phyloP scores from a whole-genome alignment of 2,329 filamentous ascomycete species.

The Fusarium longipes region DNA sequence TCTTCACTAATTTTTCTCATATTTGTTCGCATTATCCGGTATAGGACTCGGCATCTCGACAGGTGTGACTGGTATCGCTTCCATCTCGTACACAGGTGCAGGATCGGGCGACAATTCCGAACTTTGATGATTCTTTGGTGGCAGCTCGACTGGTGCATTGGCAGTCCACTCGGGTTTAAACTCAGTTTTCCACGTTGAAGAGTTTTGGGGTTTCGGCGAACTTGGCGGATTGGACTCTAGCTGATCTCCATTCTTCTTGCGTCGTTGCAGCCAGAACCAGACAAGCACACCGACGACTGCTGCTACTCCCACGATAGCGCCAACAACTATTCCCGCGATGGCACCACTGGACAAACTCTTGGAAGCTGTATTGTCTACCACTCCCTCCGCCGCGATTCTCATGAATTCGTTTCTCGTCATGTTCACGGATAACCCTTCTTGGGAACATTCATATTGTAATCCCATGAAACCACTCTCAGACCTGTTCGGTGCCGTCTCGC shows the following conservation, averaged over 20 bases:
- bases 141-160: background rate
- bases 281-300: background rate
- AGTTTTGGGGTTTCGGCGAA: background rate
- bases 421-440: background rate
- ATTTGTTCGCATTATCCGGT: rapidly evolving
- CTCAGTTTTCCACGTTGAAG: background rate
- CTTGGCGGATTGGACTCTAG: background rate
- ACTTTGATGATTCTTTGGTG: background rate
- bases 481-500: too few species aligned
- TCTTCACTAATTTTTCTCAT: background rate
- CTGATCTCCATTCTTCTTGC: background rate
- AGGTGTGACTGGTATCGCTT: background rate
- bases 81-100: background rate
- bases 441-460: background rate
- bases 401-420: background rate
- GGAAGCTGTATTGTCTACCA: too few species aligned
- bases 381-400: background rate
- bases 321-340: background rate
- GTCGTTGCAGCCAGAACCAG: background rate
- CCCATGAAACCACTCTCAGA: background rate
- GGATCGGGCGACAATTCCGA: background rate
- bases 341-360: background rate
- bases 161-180: background rate
- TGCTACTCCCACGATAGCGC: background rate
- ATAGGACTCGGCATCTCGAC: background rate